A percentile compares a stretch with the other conserved stretches of the same genome.
Evolutionary conservation across 192 early-diverging fungal species (phyloP).

Genomic region (Thamnidium elegans): DNA sequence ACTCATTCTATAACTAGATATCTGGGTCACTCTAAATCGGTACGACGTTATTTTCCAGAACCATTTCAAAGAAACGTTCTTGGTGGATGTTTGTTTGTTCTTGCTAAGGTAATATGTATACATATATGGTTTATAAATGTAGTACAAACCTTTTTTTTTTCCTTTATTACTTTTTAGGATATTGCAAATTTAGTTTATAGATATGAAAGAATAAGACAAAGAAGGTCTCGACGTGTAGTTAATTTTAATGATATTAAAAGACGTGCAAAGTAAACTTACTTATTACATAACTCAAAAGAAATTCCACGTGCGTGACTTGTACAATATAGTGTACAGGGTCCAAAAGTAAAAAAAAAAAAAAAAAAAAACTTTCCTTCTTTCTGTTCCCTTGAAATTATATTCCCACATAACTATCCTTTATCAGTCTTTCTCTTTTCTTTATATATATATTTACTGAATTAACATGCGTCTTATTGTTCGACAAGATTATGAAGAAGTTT

Average conservation of each 20-base stretch:
- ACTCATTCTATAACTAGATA: not conserved
- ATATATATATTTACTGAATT: too few relatives aligned
- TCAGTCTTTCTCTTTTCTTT: not conserved
- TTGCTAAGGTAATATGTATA: conserved; percentile 27
- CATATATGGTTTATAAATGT: not conserved
- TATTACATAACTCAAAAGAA: not conserved
- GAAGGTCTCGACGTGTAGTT: conserved; percentile 3
- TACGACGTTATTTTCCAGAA: conserved; percentile 28
- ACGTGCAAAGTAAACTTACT: too few relatives aligned
- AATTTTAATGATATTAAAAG: conserved; percentile 1
- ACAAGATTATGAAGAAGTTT: conserved; percentile 67
- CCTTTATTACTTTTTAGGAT: conserved; percentile 31
- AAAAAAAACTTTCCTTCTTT: not conserved
- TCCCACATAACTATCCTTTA: not conserved
- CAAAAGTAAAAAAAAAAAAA: not conserved
- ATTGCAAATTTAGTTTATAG: conserved; percentile 53
- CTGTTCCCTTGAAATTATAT: not conserved
- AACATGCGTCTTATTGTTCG: conserved; percentile 76
- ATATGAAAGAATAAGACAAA: conserved; percentile 36
- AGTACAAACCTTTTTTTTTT: not conserved
- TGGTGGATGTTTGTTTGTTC: conserved; percentile 34
- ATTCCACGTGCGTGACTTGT: not conserved
- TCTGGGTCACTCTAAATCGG: conserved; percentile 2
- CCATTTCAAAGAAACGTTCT: conserved; percentile 33
- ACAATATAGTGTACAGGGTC: not conserved